A percentile compares a stretch with the other conserved stretches of the same genome.
Conservation (phyloP, 352 stramenopile species). For the Discostella stelligera region DNA sequence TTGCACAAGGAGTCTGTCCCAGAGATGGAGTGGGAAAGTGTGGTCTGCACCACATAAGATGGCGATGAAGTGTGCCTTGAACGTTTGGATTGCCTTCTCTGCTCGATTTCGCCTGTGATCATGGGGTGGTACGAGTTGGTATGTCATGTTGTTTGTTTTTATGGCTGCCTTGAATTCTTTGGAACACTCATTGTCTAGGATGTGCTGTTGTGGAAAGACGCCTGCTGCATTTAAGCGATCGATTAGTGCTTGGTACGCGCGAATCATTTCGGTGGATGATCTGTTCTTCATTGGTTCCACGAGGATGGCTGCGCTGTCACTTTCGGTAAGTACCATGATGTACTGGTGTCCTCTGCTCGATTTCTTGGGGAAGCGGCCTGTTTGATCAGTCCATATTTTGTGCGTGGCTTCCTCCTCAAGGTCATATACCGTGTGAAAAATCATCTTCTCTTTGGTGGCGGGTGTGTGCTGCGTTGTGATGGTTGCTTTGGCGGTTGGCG, state of each 20-base stretch:
- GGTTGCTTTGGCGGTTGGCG: too few relatives aligned
- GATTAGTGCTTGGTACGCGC: conserved; percentile 16
- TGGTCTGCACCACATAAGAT: conserved; percentile 20
- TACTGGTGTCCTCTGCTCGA: conserved; percentile 39
- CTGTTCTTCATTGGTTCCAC: conserved; percentile 28
- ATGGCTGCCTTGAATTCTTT: conserved; percentile 30
- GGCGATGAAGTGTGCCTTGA: conserved; percentile 56
- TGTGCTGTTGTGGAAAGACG: conserved; percentile 17
- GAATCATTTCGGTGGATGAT: conserved; percentile 6
- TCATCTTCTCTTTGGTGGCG: background rate
- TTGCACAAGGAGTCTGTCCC: conserved; percentile 37
- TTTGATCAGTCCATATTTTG: conserved; percentile 41
- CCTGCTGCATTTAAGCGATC: background rate
- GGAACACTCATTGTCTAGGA: conserved; percentile 49
- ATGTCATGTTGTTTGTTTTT: conserved; percentile 18
- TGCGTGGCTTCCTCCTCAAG: background rate
- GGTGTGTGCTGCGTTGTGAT: too few relatives aligned
- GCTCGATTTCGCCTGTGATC: conserved; percentile 41
- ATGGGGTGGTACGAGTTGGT: conserved; percentile 39
- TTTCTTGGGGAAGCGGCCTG: conserved; percentile 26
- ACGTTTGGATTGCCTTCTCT: conserved; percentile 54
- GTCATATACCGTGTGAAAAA: background rate
- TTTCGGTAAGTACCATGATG: conserved; percentile 47
- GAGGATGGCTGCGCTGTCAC: conserved; percentile 47
- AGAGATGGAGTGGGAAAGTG: conserved; percentile 34